These are phyloP conservation scores for Pichia nakasei DNA, from an alignment of 805 yeast species.

Conservation along the genomic window DNA sequence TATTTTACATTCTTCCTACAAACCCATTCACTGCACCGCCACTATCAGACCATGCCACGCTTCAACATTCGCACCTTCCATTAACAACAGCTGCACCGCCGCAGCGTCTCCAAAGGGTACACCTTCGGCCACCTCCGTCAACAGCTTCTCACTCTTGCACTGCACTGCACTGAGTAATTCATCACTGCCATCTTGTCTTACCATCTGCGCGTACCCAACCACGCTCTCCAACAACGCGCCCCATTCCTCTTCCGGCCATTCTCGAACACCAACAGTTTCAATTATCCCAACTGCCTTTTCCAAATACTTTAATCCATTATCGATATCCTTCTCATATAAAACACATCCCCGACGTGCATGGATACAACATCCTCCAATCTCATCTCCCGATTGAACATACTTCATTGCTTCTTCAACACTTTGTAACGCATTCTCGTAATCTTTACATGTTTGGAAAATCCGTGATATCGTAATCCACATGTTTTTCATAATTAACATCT, in stretches of 20 bases:
- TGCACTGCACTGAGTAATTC: too few relatives aligned
- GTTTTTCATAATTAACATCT: slow-evolving; percentile 39
- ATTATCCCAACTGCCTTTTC: not conserved
- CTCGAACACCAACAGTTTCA: slow-evolving; percentile 1
- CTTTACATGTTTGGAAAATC: slow-evolving; percentile 49
- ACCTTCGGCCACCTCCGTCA: not conserved
- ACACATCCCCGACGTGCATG: slow-evolving; percentile 8
- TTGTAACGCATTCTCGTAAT: slow-evolving; percentile 52
- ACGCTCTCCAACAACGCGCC: too few relatives aligned
- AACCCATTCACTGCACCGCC: not conserved
- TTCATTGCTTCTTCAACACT: slow-evolving; percentile 48
- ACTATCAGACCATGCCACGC: not conserved
- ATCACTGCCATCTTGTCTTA: too few relatives aligned
- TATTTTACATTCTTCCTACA: not conserved
- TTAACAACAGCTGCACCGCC: not conserved
- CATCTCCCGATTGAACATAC: not conserved
- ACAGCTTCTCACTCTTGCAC: not conserved
- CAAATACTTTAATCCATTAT: not conserved
- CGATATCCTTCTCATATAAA: not conserved
- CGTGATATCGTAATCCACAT: slow-evolving; percentile 72
- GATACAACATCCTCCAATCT: not conserved
- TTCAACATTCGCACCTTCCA: not conserved
- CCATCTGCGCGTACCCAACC: too few relatives aligned
- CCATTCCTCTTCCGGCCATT: too few relatives aligned
- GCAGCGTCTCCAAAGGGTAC: slow-evolving; percentile 1